Evolutionary conservation across 306 rosid genomes (phyloP), one percentile per base, ranked within the genome.

Genomic region (Astragalus membranaceus): DNA sequence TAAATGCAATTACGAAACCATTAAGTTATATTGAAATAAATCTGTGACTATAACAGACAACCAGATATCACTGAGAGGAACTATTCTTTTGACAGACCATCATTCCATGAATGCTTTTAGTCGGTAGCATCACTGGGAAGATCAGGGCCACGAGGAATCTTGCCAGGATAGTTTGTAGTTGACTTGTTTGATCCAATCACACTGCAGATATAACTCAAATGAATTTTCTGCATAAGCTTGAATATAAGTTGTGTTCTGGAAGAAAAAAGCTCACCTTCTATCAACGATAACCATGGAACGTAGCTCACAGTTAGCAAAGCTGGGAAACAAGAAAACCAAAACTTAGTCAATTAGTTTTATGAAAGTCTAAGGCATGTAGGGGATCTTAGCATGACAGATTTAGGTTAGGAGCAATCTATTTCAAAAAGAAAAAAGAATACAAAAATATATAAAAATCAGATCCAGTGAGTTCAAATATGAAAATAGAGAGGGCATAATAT

Each of bases 251-350:
- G 2, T 37, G 41, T 33, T 56, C 61, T 54, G 52, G 44, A 35
- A 56, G 43, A 49, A 64, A 69, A 46, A 17, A 46, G 41, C 86
- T 84, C 63, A 92, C 96, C 90, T 74, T 59, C 72, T 86, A 76
- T 89, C 98, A 52, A 87, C 75, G 3, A 87, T 69, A 23, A 92
- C 87, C 80, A 87, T 35, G 11, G 98, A 92, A 12, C 95, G 96
- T 36, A 89, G 89, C 86, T 89, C 98, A 59, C 92, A 86, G 60
- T 89, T 92, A 1, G 89, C 74, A 80, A 89, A 92, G 77, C 98
- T 92, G 98, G 78, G 73, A 57, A 70, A 49, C 53, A 42, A 32
- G 33, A 72, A 44, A 46, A 8, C 58, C 46, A 70, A 46, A 72
- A 49, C 30, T n/a, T 72, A 3, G 23, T 58, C 16, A 49, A 35